Evolutionary conservation across 805 yeast species (phyloP).

Genomic region (Candida tammaniensis): DNA sequence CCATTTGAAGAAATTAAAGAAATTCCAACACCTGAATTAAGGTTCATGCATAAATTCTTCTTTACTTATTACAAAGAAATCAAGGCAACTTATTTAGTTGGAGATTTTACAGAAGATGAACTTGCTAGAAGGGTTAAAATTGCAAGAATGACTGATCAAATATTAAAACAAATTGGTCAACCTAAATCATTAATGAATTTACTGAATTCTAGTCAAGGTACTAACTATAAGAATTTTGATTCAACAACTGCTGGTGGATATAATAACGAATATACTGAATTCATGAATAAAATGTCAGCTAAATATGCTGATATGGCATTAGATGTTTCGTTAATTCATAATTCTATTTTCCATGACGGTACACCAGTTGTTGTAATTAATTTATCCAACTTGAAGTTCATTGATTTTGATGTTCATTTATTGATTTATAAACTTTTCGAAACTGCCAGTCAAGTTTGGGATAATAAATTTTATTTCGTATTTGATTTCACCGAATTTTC

Average conservation of each 20-base stretch:
- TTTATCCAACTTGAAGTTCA: conserved; percentile 28
- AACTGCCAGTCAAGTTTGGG: conserved; percentile 69
- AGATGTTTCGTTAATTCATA: conserved; percentile 51
- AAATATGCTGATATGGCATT: conserved; percentile 47
- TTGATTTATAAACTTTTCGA: conserved; percentile 61
- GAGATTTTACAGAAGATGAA: conserved; percentile 16
- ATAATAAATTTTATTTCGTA: conserved; percentile 57
- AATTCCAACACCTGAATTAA: conserved; percentile 34
- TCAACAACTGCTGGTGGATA: conserved; percentile 3
- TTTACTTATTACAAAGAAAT: conserved; percentile 33
- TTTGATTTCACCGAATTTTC: conserved; percentile 67
- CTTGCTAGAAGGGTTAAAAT: conserved; percentile 21
- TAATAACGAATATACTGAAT: conserved; percentile 59
- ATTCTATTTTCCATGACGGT: conserved; percentile 70
- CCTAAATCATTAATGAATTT: conserved; percentile 44
- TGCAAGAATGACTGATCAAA: conserved; percentile 43
- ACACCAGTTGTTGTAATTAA: conserved; percentile 62
- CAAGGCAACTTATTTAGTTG: conserved; percentile 25
- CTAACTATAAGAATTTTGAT: conserved; percentile 43
- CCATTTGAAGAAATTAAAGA: conserved; percentile 24
- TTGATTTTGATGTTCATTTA: conserved; percentile 44
- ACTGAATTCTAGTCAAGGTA: conserved; percentile 41
- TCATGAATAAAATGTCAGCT: conserved; percentile 65
- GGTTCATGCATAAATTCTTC: conserved; percentile 40
- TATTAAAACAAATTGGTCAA: conserved; percentile 52